phyloP scores from a whole-genome alignment of 768 basidiomycete genomes.

The Kwoniella newhampshirensis region DNA sequence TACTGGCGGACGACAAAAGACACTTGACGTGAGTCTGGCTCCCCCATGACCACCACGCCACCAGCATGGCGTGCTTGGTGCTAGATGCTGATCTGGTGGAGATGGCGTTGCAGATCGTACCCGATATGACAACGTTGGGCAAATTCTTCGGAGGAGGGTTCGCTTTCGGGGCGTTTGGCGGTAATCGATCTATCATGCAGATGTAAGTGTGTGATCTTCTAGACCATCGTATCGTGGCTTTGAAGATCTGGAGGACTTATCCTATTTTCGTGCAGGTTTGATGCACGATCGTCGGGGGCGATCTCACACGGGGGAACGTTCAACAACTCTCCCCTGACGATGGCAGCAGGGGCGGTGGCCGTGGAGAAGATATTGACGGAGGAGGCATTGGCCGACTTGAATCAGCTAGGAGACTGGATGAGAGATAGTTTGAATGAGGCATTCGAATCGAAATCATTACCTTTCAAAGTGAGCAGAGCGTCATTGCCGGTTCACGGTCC shows the following conservation, averaged over 20 bases:
- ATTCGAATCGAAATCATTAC: slow-evolving; percentile 7
- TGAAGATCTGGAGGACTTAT: too few relatives aligned
- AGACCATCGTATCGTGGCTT: not conserved
- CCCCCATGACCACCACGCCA: not conserved
- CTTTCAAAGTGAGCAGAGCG: slow-evolving; percentile 11
- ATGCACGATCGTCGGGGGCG: slow-evolving; percentile 17
- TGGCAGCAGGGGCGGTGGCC: slow-evolving; percentile 27
- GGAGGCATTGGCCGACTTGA: slow-evolving; percentile 11
- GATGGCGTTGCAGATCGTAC: slow-evolving; percentile 5
- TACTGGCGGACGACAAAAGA: slow-evolving; percentile 15
- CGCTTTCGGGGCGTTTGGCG: slow-evolving; percentile 31
- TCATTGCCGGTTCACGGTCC: not conserved
- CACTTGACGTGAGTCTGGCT: slow-evolving; percentile 5
- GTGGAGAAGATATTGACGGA: slow-evolving; percentile 20
- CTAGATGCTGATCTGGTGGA: not conserved
- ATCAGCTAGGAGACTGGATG: slow-evolving; percentile 22
- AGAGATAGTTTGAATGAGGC: slow-evolving; percentile 13
- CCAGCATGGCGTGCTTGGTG: not conserved
- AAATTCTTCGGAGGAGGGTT: slow-evolving; percentile 34
- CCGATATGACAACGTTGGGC: slow-evolving; percentile 28
- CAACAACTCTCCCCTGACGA: slow-evolving; percentile 32
- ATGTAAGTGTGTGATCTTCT: slow-evolving; percentile 17
- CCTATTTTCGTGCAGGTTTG: slow-evolving; percentile 15
- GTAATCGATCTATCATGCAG: slow-evolving; percentile 23
- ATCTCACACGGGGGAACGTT: slow-evolving; percentile 29